These are phyloP conservation scores for Daldinia eschscholtzii DNA, from an alignment of 2,329 filamentous ascomycete species.

Conservation along the genomic window DNA sequence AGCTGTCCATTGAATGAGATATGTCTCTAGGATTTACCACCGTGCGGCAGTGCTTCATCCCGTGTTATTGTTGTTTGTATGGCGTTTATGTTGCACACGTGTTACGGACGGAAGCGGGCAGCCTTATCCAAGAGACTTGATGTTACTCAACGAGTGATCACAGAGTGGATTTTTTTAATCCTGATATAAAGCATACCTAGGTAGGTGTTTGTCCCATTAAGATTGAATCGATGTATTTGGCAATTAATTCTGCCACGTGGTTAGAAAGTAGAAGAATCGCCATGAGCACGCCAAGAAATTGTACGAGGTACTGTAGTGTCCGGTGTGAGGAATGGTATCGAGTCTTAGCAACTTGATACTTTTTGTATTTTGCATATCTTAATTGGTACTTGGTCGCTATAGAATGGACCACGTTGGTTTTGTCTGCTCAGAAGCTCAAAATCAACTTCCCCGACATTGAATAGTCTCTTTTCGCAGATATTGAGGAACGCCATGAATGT, in stretches of 20 bases:
- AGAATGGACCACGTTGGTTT: slow-evolving; percentile 73
- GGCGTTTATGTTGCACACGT: slow-evolving; percentile 29
- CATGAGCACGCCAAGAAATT: background rate
- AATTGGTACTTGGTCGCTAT: slow-evolving; percentile 70
- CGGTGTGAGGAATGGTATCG: background rate
- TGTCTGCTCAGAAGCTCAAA: slow-evolving; percentile 57
- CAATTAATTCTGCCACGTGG: background rate
- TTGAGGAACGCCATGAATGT: slow-evolving; percentile 76
- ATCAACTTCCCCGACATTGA: slow-evolving; percentile 58
- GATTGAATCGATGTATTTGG: no score
- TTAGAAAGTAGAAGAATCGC: background rate
- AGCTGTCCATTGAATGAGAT: background rate
- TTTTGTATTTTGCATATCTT: slow-evolving; percentile 63
- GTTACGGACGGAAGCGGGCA: slow-evolving; percentile 35
- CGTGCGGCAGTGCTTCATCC: slow-evolving; percentile 16
- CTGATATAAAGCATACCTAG: background rate
- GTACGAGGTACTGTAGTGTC: background rate
- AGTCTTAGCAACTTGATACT: slow-evolving; percentile 6
- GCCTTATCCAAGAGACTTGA: slow-evolving; percentile 24
- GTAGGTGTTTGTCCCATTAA: background rate
- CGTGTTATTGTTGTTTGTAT: slow-evolving; percentile 32
- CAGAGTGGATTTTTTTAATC: background rate
- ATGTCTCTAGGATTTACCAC: background rate
- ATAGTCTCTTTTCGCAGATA: slow-evolving; percentile 65
- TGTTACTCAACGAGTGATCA: slow-evolving; percentile 2